A percentile compares a stretch with the other conserved stretches of the same genome.
phyloP scores from a whole-genome alignment of 768 basidiomycete species.

The Tricholoma saponaceum region DNA sequence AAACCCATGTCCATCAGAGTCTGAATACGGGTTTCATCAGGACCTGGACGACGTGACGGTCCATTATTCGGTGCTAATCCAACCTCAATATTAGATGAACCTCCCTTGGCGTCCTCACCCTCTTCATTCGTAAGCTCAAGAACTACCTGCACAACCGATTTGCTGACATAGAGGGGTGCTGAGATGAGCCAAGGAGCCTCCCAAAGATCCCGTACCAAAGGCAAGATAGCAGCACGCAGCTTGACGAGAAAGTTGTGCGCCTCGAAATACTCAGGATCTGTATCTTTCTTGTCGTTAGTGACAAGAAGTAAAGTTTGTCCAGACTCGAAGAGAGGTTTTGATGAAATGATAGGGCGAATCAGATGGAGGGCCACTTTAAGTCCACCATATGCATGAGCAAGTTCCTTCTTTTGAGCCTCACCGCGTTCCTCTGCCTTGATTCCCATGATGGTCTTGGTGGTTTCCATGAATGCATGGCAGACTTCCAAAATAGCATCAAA shows the following conservation, averaged over 20 bases:
- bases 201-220: slow-evolving; percentile 72
- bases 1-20: slow-evolving; percentile 98
- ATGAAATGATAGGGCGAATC: slow-evolving; percentile 69
- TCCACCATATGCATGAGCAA: slow-evolving; percentile 75
- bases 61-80: slow-evolving; percentile 20
- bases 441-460: slow-evolving; percentile 51
- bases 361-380: slow-evolving; percentile 80
- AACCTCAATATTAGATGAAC: slow-evolving; percentile 30
- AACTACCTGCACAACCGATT: slow-evolving; percentile 70
- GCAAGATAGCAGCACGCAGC: slow-evolving; percentile 66
- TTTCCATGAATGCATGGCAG: slow-evolving; percentile 47
- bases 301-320: slow-evolving; percentile 71
- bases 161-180: slow-evolving; percentile 70
- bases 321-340: slow-evolving; percentile 81
- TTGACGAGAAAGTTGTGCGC: slow-evolving; percentile 84
- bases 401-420: slow-evolving; percentile 53
- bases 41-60: slow-evolving; percentile 37
- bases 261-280: slow-evolving; percentile 77
- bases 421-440: slow-evolving; percentile 54
- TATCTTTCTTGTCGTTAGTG: slow-evolving; percentile 75
- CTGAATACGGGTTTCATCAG: slow-evolving; percentile 75
- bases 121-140: slow-evolving; percentile 82
- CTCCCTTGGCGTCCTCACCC: slow-evolving; percentile 63
- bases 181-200: slow-evolving; percentile 75
- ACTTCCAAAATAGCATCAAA: slow-evolving; percentile 61